These are phyloP conservation scores for Pichia sp. DNA, from an alignment of 1,139 yeast genomes.

Conservation along the genomic window DNA sequence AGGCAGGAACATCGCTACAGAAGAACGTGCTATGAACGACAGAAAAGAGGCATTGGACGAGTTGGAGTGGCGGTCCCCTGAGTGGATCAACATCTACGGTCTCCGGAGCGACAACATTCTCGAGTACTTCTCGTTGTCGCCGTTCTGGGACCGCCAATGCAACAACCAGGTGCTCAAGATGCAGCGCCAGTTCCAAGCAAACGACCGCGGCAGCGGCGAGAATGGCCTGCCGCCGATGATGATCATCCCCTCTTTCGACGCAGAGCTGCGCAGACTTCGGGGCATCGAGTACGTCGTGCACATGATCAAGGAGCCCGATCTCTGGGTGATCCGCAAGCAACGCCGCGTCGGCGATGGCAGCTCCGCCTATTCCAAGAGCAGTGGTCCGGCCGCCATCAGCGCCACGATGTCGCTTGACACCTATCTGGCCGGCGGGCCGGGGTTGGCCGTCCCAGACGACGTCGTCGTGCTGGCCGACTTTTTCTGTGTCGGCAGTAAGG, in stretches of 20 bases:
- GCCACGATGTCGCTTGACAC: not conserved
- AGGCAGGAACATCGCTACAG: not conserved
- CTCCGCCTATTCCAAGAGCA: not conserved
- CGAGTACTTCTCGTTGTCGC: conserved; percentile 89
- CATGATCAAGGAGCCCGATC: conserved; percentile 77
- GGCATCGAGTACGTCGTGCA: conserved; percentile 84
- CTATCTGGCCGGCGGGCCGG: conserved; percentile 4
- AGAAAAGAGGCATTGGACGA: conserved; percentile 58
- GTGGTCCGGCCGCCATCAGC: not conserved
- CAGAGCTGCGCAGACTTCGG: conserved; percentile 66
- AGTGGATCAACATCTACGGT: conserved; percentile 89
- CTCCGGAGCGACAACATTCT: conserved; percentile 83
- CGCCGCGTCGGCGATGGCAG: conserved; percentile 36
- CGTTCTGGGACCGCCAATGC: conserved; percentile 90
- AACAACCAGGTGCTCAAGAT: conserved; percentile 91
- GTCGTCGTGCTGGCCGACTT: conserved; percentile 56
- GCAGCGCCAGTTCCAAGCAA: conserved; percentile 62
- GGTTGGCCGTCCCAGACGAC: conserved; percentile 32
- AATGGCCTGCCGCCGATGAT: not conserved
- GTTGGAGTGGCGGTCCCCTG: conserved; percentile 95
- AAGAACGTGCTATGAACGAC: not conserved
- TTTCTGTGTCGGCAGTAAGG: conserved; percentile 86
- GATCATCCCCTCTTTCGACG: conserved; percentile 13
- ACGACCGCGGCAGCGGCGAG: not conserved
- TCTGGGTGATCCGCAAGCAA: conserved; percentile 88